These are phyloP conservation scores for Pneumocystis carinii DNA, from an alignment of 1,139 yeast species.

Conservation along the genomic window DNA sequence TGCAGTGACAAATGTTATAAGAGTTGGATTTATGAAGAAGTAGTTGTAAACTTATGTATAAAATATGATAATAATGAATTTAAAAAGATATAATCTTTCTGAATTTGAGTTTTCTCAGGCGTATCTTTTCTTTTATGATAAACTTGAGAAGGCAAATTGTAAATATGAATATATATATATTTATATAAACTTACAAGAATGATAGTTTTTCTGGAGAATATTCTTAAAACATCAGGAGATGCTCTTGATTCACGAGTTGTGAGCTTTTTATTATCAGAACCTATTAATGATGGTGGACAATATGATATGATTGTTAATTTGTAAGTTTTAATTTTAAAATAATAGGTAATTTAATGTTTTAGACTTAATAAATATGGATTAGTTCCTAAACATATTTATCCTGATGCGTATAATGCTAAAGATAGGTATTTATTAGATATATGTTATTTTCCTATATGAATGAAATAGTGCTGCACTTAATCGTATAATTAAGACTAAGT, in stretches of 20 bases:
- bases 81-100: constrained; percentile 34
- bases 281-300: constrained; percentile 57
- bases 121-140: constrained; percentile 41
- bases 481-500: constrained; percentile 40
- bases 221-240: constrained; percentile 40
- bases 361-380: constrained; percentile 41
- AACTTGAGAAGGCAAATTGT: constrained; percentile 40
- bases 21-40: constrained; percentile 47
- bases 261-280: constrained; percentile 34
- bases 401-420: constrained; percentile 43
- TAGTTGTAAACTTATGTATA: constrained; percentile 12
- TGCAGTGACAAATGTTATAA: constrained; percentile 60
- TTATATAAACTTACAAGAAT: not conserved
- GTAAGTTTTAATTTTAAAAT: constrained; percentile 14
- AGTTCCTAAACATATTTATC: constrained; percentile 45
- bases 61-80: not conserved
- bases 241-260: constrained; percentile 43
- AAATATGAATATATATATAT: not conserved
- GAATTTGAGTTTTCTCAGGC: constrained; percentile 48
- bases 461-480: constrained; percentile 26
- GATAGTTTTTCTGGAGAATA: constrained; percentile 36
- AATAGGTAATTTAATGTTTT: not conserved
- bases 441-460: constrained; percentile 28
- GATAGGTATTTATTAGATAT: not conserved
- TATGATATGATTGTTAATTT: constrained; percentile 58